Evolutionary conservation across 768 basidiomycete species (phyloP), one percentile per base, ranked within the genome.

Genomic region (Lentinus tigrinus): DNA sequence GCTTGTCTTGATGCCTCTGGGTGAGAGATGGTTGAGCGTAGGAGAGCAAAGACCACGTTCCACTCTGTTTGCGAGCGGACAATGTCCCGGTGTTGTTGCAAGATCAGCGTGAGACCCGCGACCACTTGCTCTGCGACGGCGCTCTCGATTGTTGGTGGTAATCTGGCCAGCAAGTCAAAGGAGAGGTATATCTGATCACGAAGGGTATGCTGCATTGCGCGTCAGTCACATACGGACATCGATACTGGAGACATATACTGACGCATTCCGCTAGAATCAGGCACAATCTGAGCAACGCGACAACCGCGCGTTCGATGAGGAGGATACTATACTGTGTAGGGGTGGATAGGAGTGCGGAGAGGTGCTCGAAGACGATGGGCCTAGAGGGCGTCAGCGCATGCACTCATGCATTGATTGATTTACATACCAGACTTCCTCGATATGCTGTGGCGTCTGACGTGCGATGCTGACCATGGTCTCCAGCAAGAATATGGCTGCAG

Each of bases 161-260:
- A 74, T 37, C 89, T 85, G 5, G 93, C 85, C 19, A 99, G 79
- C 26, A 94, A 78, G 69, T 99, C 96, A 58, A 99, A 87, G 0
- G 96, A 93, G 47, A 98, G 81, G 72, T 95, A 98, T 11, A 98
- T 81, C 73, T 98, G 97, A 70, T 98, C 97, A 16, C 93, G 87
- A 49, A 98, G 78, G 16, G 83, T 79, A 47, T 89, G 82, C 93
- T 95, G 65, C 14, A 52, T 57, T 13, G 6, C n/a, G 26, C 5
- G 49, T 57, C 23, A 57, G 56, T 4, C 42, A 26, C 6, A 31
- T 31, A 11, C 26, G 3, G 24, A 63, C 21, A 52, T 13, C 39
- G 38, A 61, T 21, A 28, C n/a, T 16, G 27, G 26, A 42, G 31
- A 61, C 21, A 70, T 56, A 9, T 24, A 67, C 81, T 67, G 65